Evolutionary conservation across 495 filamentous ascomycete species (phyloP), one percentile per base, ranked within the genome.

Genomic region (Glonium stellatum): DNA sequence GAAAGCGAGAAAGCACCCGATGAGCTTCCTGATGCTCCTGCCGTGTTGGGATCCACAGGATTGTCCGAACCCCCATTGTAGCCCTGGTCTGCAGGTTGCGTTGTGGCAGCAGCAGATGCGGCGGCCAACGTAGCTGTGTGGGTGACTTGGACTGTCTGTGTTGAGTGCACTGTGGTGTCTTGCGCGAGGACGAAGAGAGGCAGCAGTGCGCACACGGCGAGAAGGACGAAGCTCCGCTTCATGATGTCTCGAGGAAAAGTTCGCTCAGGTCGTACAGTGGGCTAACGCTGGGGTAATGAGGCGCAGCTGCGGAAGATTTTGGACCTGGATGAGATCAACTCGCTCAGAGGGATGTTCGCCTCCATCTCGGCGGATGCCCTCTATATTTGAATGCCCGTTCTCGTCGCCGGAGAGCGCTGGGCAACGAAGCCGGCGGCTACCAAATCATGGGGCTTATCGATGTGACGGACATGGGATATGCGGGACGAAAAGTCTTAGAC

Each of bases 11-110:
- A 72, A 15, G 74, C 75, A 13, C 79, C 77, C n/a, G 72, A 71
- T 49, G 74, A 74, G 21, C 64, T 60, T 19, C 84, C 84, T 27
- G 77, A 71, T 13, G 83, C 83, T 27, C 84, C 84, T 15, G 79
- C 84, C 55, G 70, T 65, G 48, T 50, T 60, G 5, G 61, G 62
- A 36, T 65, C 62, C 22, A 35, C 57, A 19, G 65, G 65, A 34
- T 63, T 67, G 65, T 67, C 65, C 1, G 60, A 57, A 10, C 65
- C 65, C 57, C 65, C 65, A 48, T 67, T 67, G 61, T 64, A 67
- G 42, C 60, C 57, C 5, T 36, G 18, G 41, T 54, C 48, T 12
- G 47, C 44, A 22, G 44, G 18, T 37, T 50, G 44, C 10, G 54
- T 57, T 18, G 23, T 15, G 25, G 57, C 25, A 0, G 53, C 12